These are phyloP conservation scores for Annona squamosa DNA, from an alignment of 164 flowering plant genomes.

Conservation along the genomic window DNA sequence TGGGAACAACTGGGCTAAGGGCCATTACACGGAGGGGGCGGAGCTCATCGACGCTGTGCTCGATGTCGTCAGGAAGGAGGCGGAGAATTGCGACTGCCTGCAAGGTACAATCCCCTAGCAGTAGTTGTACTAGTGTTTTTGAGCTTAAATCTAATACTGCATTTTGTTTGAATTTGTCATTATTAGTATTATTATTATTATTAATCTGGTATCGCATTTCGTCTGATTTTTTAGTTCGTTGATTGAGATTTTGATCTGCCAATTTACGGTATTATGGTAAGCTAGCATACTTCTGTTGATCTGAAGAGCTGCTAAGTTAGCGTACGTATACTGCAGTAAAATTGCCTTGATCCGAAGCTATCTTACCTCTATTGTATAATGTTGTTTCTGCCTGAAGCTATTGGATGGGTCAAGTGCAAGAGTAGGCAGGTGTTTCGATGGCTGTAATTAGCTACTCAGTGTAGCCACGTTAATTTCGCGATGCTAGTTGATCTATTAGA, in stretches of 20 bases:
- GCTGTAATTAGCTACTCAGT: background rate
- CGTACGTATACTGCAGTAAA: background rate
- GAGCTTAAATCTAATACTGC: background rate
- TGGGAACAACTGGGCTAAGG: constrained; percentile 21
- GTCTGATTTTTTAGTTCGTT: background rate
- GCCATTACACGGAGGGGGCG: constrained; percentile 20
- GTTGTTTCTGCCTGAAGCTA: background rate
- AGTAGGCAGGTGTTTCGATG: background rate
- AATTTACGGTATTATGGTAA: background rate
- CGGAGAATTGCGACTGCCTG: constrained; percentile 24
- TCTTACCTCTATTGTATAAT: too few species aligned
- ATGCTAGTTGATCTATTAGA: too few species aligned
- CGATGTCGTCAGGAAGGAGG: constrained; percentile 59
- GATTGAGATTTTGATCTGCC: background rate
- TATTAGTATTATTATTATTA: too few species aligned
- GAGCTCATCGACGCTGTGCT: constrained; percentile 34
- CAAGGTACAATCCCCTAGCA: constrained; percentile 7
- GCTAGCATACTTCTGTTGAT: background rate
- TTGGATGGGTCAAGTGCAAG: too few species aligned
- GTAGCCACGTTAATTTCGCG: too few species aligned
- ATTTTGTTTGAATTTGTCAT: background rate
- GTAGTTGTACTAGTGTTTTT: constrained; percentile 2
- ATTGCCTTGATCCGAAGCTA: background rate
- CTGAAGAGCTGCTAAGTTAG: background rate
- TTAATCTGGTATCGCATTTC: too few species aligned